Conservation (phyloP, 179 eudicot species). For the Silene noctiflora region DNA sequence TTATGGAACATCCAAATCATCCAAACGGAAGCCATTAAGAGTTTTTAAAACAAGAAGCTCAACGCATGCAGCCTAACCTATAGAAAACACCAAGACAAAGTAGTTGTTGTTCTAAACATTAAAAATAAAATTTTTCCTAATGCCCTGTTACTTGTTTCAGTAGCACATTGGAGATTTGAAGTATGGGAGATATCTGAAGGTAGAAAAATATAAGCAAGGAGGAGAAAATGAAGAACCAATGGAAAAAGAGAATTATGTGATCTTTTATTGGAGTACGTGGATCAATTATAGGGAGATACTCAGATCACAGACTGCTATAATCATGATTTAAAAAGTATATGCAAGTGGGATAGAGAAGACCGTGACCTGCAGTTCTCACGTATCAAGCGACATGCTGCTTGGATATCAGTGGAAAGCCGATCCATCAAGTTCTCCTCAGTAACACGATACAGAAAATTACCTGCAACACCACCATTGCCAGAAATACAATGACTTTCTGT, state of each 20-base stretch:
- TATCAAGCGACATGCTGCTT: conserved; percentile 49
- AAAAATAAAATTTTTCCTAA: no score
- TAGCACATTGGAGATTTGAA: no score
- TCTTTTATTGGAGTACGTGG: not conserved
- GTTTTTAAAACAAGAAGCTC: not conserved
- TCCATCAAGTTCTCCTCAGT: conserved; percentile 74
- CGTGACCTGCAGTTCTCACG: conserved; percentile 34
- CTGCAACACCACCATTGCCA: conserved; percentile 31
- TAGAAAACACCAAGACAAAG: no score
- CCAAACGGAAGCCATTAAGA: no score
- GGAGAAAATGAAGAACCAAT: not conserved
- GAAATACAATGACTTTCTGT: not conserved
- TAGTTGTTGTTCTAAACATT: no score
- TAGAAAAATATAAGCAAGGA: not conserved
- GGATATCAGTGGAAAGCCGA: conserved; percentile 61
- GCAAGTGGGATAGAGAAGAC: not conserved
- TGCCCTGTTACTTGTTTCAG: not conserved
- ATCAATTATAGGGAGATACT: no score
- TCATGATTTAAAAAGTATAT: not conserved
- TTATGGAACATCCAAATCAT: no score
- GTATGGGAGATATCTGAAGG: no score
- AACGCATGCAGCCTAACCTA: not conserved
- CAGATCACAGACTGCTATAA: no score
- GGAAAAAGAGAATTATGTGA: not conserved
- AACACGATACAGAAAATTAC: conserved; percentile 67